Base-by-base conservation (phyloP, 768 basidiomycete species). In the Leccinellum rugosiceps region DNA sequence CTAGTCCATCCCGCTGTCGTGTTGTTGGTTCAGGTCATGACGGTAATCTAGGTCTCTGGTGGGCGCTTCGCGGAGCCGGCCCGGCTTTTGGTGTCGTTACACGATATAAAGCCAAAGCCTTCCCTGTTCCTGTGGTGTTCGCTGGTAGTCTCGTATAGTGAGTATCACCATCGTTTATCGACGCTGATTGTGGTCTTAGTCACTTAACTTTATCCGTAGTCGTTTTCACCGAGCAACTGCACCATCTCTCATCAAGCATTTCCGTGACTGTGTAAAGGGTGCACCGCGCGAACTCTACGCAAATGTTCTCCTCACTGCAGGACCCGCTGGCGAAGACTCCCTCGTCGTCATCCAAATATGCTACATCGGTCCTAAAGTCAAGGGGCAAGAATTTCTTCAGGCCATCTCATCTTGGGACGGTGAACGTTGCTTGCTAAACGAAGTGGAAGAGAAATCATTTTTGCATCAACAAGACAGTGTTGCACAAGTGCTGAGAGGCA, bases 141-240 rank as follows among this genome's bases (percentile, higher is more conserved):
- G 92, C 94, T 10, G 94, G 94, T 3, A 96, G 94, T 68, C 78
- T 96, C 44, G 87, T 97, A 61, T 96, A 93, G 93, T 93, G 64
- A 66, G 90, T 78, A 50, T 30, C 54, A 19, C 21, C 30, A 19
- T 52, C 19, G 34, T 31, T 21, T 56, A 15, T 34, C 23, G n/a
- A 38, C 11, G 21, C 19, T 19, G 1, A 19, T 31, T 44, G 30
- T 64, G 34, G 63, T 62, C 32, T 31, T 19, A 41, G n/a, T 11
- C n/a, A 58, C 6, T 50, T 5, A 21, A 28, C 34, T 55, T 25
- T 17, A 56, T 61, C 50, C 59, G 7, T 65, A 95, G 93, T 72
- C 89, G 91, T 35, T 97, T 96, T 76, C 86, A 92, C 70, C 83
- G 80, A 49, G 82, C 85, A n/a, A 95, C 92, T 0, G 88, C 94